Evolutionary conservation across 2,329 filamentous ascomycete genomes (phyloP).

Genomic region (Akanthomyces muscarius): DNA sequence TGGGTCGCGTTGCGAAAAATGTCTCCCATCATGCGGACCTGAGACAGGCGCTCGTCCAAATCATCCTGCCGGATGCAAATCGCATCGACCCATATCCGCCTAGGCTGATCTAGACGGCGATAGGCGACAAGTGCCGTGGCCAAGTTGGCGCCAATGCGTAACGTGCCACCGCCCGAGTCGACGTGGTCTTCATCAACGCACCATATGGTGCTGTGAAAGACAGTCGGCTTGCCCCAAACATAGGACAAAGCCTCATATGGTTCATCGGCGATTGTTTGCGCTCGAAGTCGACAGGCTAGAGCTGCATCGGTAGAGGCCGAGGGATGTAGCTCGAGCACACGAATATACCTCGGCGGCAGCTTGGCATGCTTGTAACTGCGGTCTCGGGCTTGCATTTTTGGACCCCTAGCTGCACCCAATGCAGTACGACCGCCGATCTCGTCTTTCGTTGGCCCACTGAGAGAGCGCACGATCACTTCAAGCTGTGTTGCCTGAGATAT

Average conservation of each 20-base stretch:
- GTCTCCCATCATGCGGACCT: conserved; percentile 23
- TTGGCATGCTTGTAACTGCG: conserved; percentile 1
- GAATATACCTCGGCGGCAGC: conserved; percentile 1
- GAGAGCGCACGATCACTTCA: background rate
- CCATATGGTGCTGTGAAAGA: conserved; percentile 6
- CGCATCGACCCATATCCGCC: conserved; percentile 22
- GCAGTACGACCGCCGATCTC: background rate
- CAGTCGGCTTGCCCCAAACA: conserved; percentile 14
- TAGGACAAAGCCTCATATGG: conserved; percentile 19
- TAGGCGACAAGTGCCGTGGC: conserved; percentile 15
- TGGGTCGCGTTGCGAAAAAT: conserved; percentile 19
- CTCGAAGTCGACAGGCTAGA: conserved; percentile 4
- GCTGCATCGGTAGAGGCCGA: background rate
- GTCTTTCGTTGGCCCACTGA: background rate
- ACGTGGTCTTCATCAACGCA: background rate
- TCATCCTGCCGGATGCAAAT: conserved; percentile 22
- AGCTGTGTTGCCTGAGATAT: background rate
- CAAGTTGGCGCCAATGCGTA: conserved; percentile 16
- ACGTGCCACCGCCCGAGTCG: background rate
- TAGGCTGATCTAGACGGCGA: background rate
- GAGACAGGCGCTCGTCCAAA: conserved; percentile 17
- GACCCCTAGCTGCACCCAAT: background rate
- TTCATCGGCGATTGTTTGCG: conserved; percentile 7
- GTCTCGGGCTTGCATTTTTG: background rate
- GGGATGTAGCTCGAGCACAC: conserved; percentile 14